Evolutionary conservation across 1,139 yeast species (phyloP), one percentile per base, ranked within the genome.

Genomic region (Candida frijolesensis): DNA sequence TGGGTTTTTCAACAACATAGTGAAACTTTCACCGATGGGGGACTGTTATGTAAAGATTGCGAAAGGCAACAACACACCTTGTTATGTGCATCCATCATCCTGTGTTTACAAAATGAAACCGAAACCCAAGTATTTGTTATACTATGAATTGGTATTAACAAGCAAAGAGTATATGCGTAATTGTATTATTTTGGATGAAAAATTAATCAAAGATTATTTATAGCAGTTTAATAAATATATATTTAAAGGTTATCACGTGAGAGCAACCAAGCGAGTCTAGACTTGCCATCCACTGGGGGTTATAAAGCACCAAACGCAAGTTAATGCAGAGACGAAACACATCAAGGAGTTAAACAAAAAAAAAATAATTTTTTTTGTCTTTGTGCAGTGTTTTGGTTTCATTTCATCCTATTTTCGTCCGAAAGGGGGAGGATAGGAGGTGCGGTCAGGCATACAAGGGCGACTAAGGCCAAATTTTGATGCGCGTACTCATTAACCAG

Each of bases 161-260:
- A 82, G 89, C 44, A 89, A 86, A 64, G 98, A 92, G 70, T 94
- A 83, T 64, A 89, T 94, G 89, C 72, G 97, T 50, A 90, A 87
- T 57, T 89, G 96, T 62, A 78, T 90, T 77, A 82, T 87, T 0
- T 72, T 94, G 4, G 80, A 84, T 44, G 83, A 83, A 14, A 54
- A 51, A 18, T 19, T 54, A 33, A 33, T 53, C 12, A 51, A 49
- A 38, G 47, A 51, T 19, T 45, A 42, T 30, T 11, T 30, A 18
- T 25, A 34, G 14, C 6, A 41, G n/a, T 12, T 25, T 25, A 25
- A 25, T 25, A 25, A 8, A 25, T 25, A 25, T 25, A 25, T 25
- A 25, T 25, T 6, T 25, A 25, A 25, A 25, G 29, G 29, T 25
- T 25, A 9, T 25, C 29, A 25, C 29, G 29, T 25, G 29, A 25